Percentiles rank a stretch among this genome's conserved stretches.
These are phyloP conservation scores for Hanseniaspora meyeri DNA, from an alignment of 805 yeast species.

Conservation along the genomic window DNA sequence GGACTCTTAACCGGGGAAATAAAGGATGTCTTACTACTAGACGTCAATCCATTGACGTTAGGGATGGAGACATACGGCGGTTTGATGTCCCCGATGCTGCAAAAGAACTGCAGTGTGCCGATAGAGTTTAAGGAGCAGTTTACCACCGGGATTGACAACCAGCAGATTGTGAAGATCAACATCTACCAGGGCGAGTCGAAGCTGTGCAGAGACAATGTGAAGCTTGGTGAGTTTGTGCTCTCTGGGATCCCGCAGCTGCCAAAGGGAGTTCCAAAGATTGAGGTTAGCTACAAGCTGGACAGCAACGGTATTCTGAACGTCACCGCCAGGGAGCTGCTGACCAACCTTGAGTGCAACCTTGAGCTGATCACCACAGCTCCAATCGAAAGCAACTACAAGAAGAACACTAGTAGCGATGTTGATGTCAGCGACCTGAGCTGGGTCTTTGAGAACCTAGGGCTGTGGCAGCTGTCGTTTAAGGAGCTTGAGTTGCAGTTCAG, in stretches of 20 bases:
- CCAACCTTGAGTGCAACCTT: constrained; percentile 45
- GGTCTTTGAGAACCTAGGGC: constrained; percentile 12
- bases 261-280: constrained; percentile 70
- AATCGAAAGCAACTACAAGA: background rate
- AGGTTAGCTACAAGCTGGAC: constrained; percentile 65
- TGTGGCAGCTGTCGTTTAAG: constrained; percentile 10
- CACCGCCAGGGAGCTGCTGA: constrained; percentile 66
- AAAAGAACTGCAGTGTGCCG: constrained; percentile 68
- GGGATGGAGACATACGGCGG: constrained; percentile 84
- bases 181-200: constrained; percentile 76
- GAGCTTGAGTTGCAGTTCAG: constrained; percentile 9
- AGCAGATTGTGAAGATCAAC: constrained; percentile 69
- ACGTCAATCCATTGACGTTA: constrained; percentile 70
- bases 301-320: constrained; percentile 78
- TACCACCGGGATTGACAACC: constrained; percentile 76
- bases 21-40: constrained; percentile 62
- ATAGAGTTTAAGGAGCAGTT: constrained; percentile 60
- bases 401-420: background rate
- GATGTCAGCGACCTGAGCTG: constrained; percentile 3
- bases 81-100: constrained; percentile 63
- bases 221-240: constrained; percentile 62
- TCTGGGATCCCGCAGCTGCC: constrained; percentile 64
- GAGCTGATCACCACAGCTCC: constrained; percentile 12
- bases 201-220: constrained; percentile 61
- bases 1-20: constrained; percentile 76